A percentile compares a stretch with the other conserved stretches of the same genome.
Conservation (phyloP, 768 basidiomycete genomes). For the Zangia roseola region DNA sequence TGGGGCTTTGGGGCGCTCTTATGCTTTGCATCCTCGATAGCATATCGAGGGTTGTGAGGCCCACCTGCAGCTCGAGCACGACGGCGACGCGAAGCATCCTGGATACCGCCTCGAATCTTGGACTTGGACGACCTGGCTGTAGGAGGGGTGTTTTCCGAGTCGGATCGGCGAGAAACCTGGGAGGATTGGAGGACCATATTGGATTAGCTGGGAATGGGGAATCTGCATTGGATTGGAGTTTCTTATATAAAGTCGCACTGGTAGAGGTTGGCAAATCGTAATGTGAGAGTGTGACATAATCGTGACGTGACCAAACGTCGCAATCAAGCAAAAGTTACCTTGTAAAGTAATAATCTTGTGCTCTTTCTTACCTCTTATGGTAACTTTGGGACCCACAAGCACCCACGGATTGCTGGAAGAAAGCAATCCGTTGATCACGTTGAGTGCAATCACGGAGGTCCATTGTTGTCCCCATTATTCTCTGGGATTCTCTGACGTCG, state of each 20-base stretch:
- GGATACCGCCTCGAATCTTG: constrained; percentile 29
- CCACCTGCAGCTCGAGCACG: constrained; percentile 35
- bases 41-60: constrained; percentile 32
- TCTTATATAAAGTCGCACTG: constrained; percentile 29
- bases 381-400: constrained; percentile 32
- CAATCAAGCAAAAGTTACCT: constrained; percentile 32
- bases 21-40: constrained; percentile 40
- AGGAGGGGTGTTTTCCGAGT: constrained; percentile 37
- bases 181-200: constrained; percentile 29
- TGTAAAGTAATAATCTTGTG: constrained; percentile 3
- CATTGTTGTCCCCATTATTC: background rate
- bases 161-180: constrained; percentile 20
- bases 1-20: constrained; percentile 20
- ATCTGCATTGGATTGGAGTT: constrained; percentile 3
- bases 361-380: constrained; percentile 18
- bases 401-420: constrained; percentile 14
- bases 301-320: constrained; percentile 30
- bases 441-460: background rate
- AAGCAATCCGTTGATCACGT: constrained; percentile 30
- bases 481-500: too few relatives aligned
- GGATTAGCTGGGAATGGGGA: background rate
- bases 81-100: constrained; percentile 38
- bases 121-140: constrained; percentile 6
- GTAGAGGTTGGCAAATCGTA: constrained; percentile 12
- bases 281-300: constrained; percentile 24